Conservation (phyloP, 2,329 filamentous ascomycete species). For the Aspergillus quadricinctus region DNA sequence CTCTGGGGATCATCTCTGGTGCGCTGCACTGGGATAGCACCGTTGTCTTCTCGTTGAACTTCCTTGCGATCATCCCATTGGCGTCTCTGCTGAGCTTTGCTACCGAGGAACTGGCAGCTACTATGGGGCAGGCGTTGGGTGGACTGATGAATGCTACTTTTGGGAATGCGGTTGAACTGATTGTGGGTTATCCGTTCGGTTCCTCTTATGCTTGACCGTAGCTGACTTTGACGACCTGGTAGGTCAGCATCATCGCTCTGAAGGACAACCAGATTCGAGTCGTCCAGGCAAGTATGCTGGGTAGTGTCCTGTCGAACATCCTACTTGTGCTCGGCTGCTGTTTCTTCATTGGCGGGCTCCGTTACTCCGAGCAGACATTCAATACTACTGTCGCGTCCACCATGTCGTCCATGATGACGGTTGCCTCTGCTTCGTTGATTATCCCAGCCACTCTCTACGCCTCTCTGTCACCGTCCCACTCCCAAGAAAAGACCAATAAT, state of each 20-base stretch:
- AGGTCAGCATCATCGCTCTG: slow-evolving; percentile 91
- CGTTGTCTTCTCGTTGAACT: slow-evolving; percentile 59
- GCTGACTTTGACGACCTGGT: slow-evolving; percentile 7
- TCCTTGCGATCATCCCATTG: slow-evolving; percentile 60
- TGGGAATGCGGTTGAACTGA: slow-evolving; percentile 62
- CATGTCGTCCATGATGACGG: slow-evolving; percentile 65
- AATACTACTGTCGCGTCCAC: slow-evolving; percentile 49
- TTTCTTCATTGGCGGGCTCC: slow-evolving; percentile 70
- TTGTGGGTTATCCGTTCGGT: slow-evolving; percentile 69
- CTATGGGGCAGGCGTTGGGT: slow-evolving; percentile 58
- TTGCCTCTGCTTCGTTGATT: slow-evolving; percentile 72
- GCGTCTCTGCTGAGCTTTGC: slow-evolving; percentile 61
- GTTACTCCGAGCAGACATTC: slow-evolving; percentile 63
- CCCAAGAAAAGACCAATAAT: slow-evolving; percentile 30
- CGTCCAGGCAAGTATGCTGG: slow-evolving; percentile 97
- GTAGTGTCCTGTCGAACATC: slow-evolving; percentile 91
- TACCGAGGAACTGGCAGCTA: slow-evolving; percentile 59
- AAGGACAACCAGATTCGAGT: slow-evolving; percentile 83
- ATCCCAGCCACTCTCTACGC: slow-evolving; percentile 72
- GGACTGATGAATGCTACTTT: slow-evolving; percentile 64
- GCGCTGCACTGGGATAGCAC: slow-evolving; percentile 55
- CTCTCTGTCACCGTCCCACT: slow-evolving; percentile 48
- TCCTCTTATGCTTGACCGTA: slow-evolving; percentile 33
- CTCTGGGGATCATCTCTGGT: slow-evolving; percentile 60
- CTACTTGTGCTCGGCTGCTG: slow-evolving; percentile 80